Percentiles rank a stretch among this genome's conserved stretches.
Evolutionary conservation across 2,329 filamentous ascomycete species (phyloP).

Genomic region (Leptoxyphium fumago): DNA sequence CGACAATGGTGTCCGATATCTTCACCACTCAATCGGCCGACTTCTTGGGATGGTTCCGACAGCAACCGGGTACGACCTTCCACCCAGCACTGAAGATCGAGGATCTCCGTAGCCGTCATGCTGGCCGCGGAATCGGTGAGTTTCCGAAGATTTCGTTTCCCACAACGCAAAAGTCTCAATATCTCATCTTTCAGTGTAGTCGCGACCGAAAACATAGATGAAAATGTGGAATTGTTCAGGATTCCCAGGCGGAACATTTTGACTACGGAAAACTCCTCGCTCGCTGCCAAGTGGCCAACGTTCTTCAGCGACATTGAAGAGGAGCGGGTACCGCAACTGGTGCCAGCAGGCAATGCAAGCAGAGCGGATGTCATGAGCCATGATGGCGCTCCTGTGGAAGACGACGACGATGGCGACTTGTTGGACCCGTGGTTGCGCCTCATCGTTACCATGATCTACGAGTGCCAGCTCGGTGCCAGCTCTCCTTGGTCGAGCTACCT

Average conservation of each 20-base stretch:
- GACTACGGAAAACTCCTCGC: constrained; percentile 54
- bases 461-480: constrained; percentile 42
- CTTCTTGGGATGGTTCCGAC: background rate
- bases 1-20: background rate
- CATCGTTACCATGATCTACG: constrained; percentile 71
- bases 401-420: constrained; percentile 12
- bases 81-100: background rate
- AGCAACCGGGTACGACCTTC: background rate
- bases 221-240: constrained; percentile 66
- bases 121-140: constrained; percentile 50
- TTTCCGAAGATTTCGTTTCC: constrained; percentile 8
- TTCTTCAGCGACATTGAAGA: background rate
- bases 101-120: constrained; percentile 15
- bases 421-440: constrained; percentile 37
- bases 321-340: background rate
- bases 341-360: background rate
- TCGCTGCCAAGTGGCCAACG: constrained; percentile 31
- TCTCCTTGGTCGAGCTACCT: constrained; percentile 72
- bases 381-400: constrained; percentile 11
- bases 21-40: background rate
- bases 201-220: constrained; percentile 51
- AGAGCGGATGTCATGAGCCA: constrained; percentile 1
- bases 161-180: background rate
- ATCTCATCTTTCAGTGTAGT: constrained; percentile 36
- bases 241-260: constrained; percentile 62